These are phyloP conservation scores for Gossypium bickii DNA, from an alignment of 345 rosid species.

Conservation along the genomic window DNA sequence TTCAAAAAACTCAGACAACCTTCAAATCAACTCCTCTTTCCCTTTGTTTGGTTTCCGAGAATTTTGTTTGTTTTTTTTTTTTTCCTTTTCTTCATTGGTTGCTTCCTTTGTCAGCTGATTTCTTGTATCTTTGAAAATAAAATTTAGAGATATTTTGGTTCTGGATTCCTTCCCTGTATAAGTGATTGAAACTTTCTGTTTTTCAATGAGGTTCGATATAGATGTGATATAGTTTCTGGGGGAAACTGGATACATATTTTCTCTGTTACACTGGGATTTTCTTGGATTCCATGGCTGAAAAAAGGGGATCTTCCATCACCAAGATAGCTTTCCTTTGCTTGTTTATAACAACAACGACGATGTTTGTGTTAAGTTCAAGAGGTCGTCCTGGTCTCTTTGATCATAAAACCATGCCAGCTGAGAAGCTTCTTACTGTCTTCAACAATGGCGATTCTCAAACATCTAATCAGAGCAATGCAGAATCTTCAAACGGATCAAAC, in stretches of 20 bases:
- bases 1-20: slow-evolving; percentile 1
- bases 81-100: not conserved
- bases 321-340: slow-evolving; percentile 47
- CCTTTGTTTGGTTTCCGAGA: not conserved
- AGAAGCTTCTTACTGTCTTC: slow-evolving; percentile 25
- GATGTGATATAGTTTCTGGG: slow-evolving; percentile 3
- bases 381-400: slow-evolving; percentile 34
- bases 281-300: slow-evolving; percentile 45
- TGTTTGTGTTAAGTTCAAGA: slow-evolving; percentile 54
- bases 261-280: not conserved
- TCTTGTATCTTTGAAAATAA: not conserved
- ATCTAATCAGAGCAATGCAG: not conserved
- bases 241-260: not conserved
- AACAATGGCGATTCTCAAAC: slow-evolving; percentile 25
- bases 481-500: slow-evolving; percentile 19
- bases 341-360: slow-evolving; percentile 33
- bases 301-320: slow-evolving; percentile 32
- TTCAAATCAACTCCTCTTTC: not conserved
- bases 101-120: slow-evolving; percentile 2
- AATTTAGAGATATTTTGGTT: not conserved
- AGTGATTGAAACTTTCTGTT: not conserved
- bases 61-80: not conserved
- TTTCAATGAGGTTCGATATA: not conserved
- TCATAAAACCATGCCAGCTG: slow-evolving; percentile 27
- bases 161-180: not conserved